Conservation (phyloP, 1,139 yeast genomes). For the Wickerhamomyces sp. region DNA sequence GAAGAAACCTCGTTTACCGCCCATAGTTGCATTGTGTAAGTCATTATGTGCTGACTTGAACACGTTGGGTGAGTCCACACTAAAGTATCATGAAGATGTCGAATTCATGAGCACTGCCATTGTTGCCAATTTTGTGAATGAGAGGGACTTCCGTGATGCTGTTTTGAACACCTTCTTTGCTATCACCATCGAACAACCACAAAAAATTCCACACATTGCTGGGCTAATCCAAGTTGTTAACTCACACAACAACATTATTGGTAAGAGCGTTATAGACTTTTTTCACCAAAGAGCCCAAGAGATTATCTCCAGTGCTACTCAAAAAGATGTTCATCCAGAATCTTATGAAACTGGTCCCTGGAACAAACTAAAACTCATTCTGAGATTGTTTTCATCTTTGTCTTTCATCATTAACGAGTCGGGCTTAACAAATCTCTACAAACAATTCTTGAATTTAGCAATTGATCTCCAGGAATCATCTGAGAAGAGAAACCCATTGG, state of each 20-base stretch:
- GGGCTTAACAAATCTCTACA: slow-evolving; percentile 46
- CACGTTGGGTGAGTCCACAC: slow-evolving; percentile 60
- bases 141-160: slow-evolving; percentile 55
- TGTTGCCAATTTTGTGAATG: slow-evolving; percentile 63
- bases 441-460: slow-evolving; percentile 51
- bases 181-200: slow-evolving; percentile 82
- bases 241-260: slow-evolving; percentile 60
- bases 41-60: slow-evolving; percentile 49
- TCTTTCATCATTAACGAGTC: slow-evolving; percentile 56
- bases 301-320: slow-evolving; percentile 36
- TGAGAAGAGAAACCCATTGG: slow-evolving; percentile 47
- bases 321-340: slow-evolving; percentile 20
- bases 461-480: slow-evolving; percentile 45
- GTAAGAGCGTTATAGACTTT: slow-evolving; percentile 65
- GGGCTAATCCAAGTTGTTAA: slow-evolving; percentile 68
- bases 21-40: slow-evolving; percentile 34
- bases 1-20: slow-evolving; percentile 30
- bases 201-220: slow-evolving; percentile 68
- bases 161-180: slow-evolving; percentile 63
- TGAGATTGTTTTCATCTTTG: slow-evolving; percentile 66
- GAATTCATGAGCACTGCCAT: slow-evolving; percentile 63
- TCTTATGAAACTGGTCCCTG: slow-evolving; percentile 57
- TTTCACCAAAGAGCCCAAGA: slow-evolving; percentile 60
- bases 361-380: slow-evolving; percentile 63
- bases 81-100: slow-evolving; percentile 58